Evolutionary conservation across 2,329 filamentous ascomycete genomes (phyloP), one percentile per base, ranked within the genome.

Genomic region (Whalleya microplaca): DNA sequence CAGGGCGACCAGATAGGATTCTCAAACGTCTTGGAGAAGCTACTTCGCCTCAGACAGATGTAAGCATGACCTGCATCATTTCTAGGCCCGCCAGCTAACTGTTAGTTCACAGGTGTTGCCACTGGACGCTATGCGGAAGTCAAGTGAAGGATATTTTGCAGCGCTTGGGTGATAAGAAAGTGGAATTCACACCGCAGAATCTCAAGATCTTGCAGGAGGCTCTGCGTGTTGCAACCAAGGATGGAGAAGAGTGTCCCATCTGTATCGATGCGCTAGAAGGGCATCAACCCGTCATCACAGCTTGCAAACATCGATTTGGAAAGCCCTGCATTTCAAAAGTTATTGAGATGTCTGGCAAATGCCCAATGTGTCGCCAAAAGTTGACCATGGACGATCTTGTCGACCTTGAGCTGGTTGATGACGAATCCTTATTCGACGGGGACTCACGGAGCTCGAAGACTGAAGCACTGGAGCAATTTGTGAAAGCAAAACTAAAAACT

Each of bases 241-340:
- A 81, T 45, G 89, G 91, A 59, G 92, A 96, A 65, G 88, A 93
- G 57, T 96, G 93, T 67, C 81, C 90, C 0, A 84, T 96, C 49
- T 96, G 93, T 71, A 83, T 93, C 29, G 91, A 96, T 27, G 76
- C 78, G 0, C 78, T 94, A 2, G 84, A 85, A 21, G 57, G 63
- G 21, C 66, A 70, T 29, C 77, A 84, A 2, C 91, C 92, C 0
- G 85, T 95, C 50, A 96, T 96, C 66, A 96, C 92, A 1, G 84
- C 87, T 46, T 96, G 92, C 74, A 91, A 90, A 21, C 92, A 96
- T 71, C 79, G 86, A 1, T 96, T 92, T 72, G 92, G 92, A 63
- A 79, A 78, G 20, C 75, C 77, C 3, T 96, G 93, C 70, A 92
- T 96, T 59, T 79, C 85, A 50, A 84, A 84, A 61, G 88, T 90